These are phyloP conservation scores for Starmerella geochares DNA, from an alignment of 805 yeast species.

Conservation along the genomic window DNA sequence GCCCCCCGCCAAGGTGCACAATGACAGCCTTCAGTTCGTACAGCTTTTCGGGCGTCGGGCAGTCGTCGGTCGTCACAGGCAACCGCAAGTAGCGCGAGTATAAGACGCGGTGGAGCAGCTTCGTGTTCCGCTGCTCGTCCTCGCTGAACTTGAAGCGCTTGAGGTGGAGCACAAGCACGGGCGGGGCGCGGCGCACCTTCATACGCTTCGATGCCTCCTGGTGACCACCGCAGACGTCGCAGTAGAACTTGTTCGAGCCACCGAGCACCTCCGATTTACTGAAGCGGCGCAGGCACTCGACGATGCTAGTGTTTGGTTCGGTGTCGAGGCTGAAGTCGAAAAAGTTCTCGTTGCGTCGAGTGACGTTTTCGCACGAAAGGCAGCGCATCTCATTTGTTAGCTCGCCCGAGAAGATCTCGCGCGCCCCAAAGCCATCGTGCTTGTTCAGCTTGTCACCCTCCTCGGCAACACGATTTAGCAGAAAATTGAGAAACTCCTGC, in stretches of 20 bases:
- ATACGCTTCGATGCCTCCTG: conserved; percentile 92
- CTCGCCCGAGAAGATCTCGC: conserved; percentile 69
- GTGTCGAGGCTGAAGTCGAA: conserved; percentile 79
- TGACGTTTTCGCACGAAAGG: conserved; percentile 72
- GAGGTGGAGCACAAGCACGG: conserved; percentile 68
- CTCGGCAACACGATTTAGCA: conserved; percentile 62
- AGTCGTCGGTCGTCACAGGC: conserved; percentile 50
- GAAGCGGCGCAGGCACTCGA: conserved; percentile 71
- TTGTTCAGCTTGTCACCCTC: conserved; percentile 30
- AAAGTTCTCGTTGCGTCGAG: conserved; percentile 75
- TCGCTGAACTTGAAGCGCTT: conserved; percentile 91
- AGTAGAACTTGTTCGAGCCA: conserved; percentile 82
- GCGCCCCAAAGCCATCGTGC: conserved; percentile 31
- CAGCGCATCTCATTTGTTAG: conserved; percentile 83
- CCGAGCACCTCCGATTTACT: conserved; percentile 76
- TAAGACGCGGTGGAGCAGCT: conserved; percentile 72
- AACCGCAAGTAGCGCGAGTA: conserved; percentile 67
- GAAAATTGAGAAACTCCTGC: conserved; percentile 84
- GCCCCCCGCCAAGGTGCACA: conserved; percentile 94
- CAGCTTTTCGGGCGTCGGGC: conserved; percentile 43
- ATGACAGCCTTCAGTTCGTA: conserved; percentile 81
- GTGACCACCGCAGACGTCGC: conserved; percentile 78
- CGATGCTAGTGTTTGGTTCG: conserved; percentile 60
- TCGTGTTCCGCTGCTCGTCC: conserved; percentile 65
- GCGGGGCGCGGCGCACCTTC: conserved; percentile 67